These are phyloP conservation scores for Geranium rotundifolium DNA, from an alignment of 345 rosid genomes.

Conservation along the genomic window DNA sequence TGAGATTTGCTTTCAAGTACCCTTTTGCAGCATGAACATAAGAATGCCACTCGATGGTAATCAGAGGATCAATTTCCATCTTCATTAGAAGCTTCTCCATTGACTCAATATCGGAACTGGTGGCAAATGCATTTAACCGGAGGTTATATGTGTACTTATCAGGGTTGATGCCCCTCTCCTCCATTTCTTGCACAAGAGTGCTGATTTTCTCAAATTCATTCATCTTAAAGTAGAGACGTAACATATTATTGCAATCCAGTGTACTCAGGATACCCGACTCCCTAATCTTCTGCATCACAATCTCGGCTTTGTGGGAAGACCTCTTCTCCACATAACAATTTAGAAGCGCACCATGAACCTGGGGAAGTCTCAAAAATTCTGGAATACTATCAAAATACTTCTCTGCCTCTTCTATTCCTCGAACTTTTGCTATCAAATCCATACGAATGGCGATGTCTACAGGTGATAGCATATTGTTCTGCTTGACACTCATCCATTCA, in stretches of 20 bases:
- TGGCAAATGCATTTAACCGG: conserved; percentile 66
- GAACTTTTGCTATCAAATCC: conserved; percentile 68
- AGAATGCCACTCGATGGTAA: conserved; percentile 75
- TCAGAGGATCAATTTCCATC: conserved; percentile 50
- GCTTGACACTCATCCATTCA: conserved; percentile 61
- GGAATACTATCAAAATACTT: conserved; percentile 45
- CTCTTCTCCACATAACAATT: conserved; percentile 69
- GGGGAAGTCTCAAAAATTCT: conserved; percentile 54
- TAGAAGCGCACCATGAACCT: conserved; percentile 81
- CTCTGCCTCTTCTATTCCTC: conserved; percentile 61
- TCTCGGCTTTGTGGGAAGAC: conserved; percentile 44
- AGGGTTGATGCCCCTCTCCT: conserved; percentile 40
- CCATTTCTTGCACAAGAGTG: conserved; percentile 55
- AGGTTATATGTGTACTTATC: conserved; percentile 75
- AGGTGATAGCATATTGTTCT: conserved; percentile 47
- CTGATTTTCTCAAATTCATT: conserved; percentile 58
- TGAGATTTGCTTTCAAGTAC: conserved; percentile 44
- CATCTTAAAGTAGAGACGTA: conserved; percentile 61
- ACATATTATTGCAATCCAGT: conserved; percentile 61
- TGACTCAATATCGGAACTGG: conserved; percentile 38
- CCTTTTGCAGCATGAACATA: conserved; percentile 64
- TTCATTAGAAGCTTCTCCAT: conserved; percentile 45
- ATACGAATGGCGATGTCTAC: conserved; percentile 74
- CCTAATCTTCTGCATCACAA: conserved; percentile 60
- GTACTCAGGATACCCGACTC: conserved; percentile 51